These are phyloP conservation scores for Leccinum incarnatum DNA, from an alignment of 768 basidiomycete species.

Conservation along the genomic window DNA sequence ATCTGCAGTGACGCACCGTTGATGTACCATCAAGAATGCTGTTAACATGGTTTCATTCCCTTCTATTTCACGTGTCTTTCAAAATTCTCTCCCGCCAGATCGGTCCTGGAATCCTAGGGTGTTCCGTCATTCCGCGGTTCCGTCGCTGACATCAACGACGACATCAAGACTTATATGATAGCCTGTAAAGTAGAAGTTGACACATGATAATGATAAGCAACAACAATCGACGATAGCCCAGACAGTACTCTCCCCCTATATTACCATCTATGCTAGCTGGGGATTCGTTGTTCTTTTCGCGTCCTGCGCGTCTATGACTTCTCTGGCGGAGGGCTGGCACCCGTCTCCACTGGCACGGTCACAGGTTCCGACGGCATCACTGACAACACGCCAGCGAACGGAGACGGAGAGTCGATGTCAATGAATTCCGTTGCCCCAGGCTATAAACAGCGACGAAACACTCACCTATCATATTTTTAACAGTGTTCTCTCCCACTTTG, in stretches of 20 bases:
- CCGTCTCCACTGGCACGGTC: slow-evolving; percentile 15
- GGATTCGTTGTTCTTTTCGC: not conserved
- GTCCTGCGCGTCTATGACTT: slow-evolving; percentile 16
- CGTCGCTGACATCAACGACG: not conserved
- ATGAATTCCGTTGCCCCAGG: not conserved
- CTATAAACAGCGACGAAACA: slow-evolving; percentile 7
- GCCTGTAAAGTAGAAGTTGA: slow-evolving; percentile 14
- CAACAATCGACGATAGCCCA: not conserved
- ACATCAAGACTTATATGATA: not conserved
- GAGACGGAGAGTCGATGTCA: not conserved
- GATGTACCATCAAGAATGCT: not conserved
- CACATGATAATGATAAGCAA: slow-evolving; percentile 18
- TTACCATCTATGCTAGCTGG: slow-evolving; percentile 6
- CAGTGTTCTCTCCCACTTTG: slow-evolving; percentile 67
- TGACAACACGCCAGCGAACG: slow-evolving; percentile 3
- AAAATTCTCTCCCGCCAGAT: not conserved
- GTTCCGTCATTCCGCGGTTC: slow-evolving; percentile 9
- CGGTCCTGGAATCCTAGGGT: not conserved
- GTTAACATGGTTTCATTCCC: not conserved
- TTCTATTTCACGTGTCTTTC: not conserved
- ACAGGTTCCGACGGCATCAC: slow-evolving; percentile 22
- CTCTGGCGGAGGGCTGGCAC: slow-evolving; percentile 7
- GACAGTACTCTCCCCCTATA: slow-evolving; percentile 1
- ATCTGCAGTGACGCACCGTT: not conserved
- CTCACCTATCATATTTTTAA: slow-evolving; percentile 59